Percentiles rank a stretch among this genome's conserved stretches.
Evolutionary conservation across 2,329 filamentous ascomycete genomes (phyloP).

Genomic region (Nemania sp.): DNA sequence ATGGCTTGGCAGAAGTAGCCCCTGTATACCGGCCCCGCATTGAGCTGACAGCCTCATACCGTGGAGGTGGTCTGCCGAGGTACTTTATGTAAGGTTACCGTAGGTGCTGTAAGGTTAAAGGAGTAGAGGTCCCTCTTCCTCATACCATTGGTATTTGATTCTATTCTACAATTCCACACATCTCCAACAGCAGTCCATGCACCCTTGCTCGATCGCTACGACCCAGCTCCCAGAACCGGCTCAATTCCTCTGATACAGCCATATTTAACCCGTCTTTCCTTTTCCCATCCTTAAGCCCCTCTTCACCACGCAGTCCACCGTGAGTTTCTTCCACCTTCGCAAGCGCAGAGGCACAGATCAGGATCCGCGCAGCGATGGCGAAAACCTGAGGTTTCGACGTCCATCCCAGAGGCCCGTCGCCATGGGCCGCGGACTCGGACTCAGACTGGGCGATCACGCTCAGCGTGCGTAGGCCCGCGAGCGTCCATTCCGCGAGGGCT

Average conservation of each 20-base stretch:
- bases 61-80: no score
- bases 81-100: no score
- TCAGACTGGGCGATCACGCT: conserved; percentile 33
- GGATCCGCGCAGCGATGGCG: conserved; percentile 57
- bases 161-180: conserved; percentile 29
- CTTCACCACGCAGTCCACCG: background rate
- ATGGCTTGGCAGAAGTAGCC: no score
- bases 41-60: no score
- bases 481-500: conserved; percentile 53
- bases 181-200: conserved; percentile 37
- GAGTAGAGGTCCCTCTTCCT: no score
- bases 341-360: conserved; percentile 48
- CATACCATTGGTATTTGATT: background rate
- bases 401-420: conserved; percentile 75
- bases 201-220: conserved; percentile 21
- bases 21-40: no score
- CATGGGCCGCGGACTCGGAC: conserved; percentile 20
- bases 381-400: conserved; percentile 71
- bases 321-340: background rate
- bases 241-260: conserved; percentile 29
- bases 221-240: conserved; percentile 33
- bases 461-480: conserved; percentile 53
- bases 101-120: no score
- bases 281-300: background rate
- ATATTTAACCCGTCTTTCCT: conserved; percentile 3